These are phyloP conservation scores for Arthroderma uncinatum DNA, from an alignment of 2,329 filamentous ascomycete genomes.

Conservation along the genomic window DNA sequence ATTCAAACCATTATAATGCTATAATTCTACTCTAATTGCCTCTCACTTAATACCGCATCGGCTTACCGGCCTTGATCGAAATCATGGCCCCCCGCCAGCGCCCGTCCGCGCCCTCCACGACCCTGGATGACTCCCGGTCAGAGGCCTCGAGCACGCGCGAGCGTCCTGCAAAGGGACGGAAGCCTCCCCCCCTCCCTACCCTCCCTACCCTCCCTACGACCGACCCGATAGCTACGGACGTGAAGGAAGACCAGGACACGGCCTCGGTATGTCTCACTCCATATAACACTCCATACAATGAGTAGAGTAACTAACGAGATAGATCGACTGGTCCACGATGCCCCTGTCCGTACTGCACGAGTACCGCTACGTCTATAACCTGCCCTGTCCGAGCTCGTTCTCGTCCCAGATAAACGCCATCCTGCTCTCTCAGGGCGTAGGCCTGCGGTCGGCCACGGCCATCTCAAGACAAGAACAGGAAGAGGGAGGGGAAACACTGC, in stretches of 20 bases:
- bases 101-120: too few relatives aligned
- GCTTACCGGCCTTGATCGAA: background rate
- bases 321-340: constrained; percentile 37
- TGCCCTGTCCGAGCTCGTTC: constrained; percentile 36
- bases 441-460: constrained; percentile 35
- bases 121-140: constrained; percentile 37
- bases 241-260: too few relatives aligned
- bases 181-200: constrained; percentile 14
- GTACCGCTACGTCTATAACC: constrained; percentile 39
- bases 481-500: too few relatives aligned
- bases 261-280: background rate
- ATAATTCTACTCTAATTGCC: background rate
- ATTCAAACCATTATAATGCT: too few relatives aligned
- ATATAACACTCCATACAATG: constrained; percentile 11
- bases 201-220: too few relatives aligned
- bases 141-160: constrained; percentile 38
- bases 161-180: constrained; percentile 27
- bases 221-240: too few relatives aligned
- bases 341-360: constrained; percentile 37
- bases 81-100: too few relatives aligned
- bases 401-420: constrained; percentile 37
- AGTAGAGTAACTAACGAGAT: background rate
- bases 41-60: background rate
- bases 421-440: constrained; percentile 36
- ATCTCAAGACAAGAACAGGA: constrained; percentile 25